Percentiles rank a stretch among this genome's conserved stretches.
Conservation (phyloP, 176 grass and related monocot species). For the Dendrocalamus sinicus region DNA sequence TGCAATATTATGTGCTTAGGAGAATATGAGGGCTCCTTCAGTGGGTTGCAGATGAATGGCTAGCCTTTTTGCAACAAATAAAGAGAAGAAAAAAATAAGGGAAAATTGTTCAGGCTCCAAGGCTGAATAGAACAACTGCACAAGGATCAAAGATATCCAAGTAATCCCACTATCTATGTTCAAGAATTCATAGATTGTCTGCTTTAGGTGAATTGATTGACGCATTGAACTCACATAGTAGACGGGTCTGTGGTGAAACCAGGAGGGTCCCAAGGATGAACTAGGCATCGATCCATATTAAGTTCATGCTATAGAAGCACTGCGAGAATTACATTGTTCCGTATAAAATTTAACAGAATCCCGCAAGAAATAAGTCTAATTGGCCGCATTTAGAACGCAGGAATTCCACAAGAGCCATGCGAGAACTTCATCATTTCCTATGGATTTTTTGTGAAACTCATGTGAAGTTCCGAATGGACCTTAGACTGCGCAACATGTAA, state of each 20-base stretch:
- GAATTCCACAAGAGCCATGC: no score
- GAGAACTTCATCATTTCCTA: no score
- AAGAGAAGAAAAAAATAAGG: not conserved
- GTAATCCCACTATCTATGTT: not conserved
- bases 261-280: no score
- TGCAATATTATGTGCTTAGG: conserved; percentile 25
- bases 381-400: no score
- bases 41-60: conserved; percentile 35
- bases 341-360: no score
- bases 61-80: not conserved
- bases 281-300: no score
- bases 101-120: not conserved
- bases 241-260: no score
- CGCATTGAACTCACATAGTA: not conserved
- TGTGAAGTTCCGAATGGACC: not conserved
- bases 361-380: no score
- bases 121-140: conserved; percentile 4
- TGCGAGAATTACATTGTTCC: no score
- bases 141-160: not conserved
- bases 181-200: not conserved
- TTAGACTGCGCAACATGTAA: not conserved
- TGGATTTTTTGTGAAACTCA: not conserved
- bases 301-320: no score
- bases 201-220: not conserved
- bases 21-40: conserved; percentile 33